These are phyloP conservation scores for Myriosclerotinia curreyana DNA, from an alignment of 2,329 filamentous ascomycete genomes.

Conservation along the genomic window DNA sequence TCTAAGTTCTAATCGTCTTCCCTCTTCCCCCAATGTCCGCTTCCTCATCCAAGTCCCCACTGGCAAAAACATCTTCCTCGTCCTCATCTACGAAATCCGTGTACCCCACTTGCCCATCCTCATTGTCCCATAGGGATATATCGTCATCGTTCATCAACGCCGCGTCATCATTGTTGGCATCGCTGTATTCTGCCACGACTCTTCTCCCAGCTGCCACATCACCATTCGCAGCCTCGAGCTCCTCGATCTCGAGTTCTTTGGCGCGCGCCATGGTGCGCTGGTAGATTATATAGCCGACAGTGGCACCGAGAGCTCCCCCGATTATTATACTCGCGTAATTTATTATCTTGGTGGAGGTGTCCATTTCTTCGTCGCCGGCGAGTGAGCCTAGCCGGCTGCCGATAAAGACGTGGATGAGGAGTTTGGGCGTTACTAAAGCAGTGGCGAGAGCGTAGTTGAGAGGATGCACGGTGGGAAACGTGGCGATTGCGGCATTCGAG, in stretches of 20 bases:
- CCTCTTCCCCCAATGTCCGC: conserved; percentile 18
- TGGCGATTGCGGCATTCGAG: conserved; percentile 90
- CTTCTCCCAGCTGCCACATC: conserved; percentile 17
- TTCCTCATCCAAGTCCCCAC: conserved; percentile 29
- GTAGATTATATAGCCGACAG: conserved; percentile 84
- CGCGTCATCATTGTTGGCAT: conserved; percentile 31
- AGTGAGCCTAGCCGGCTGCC: conserved; percentile 78
- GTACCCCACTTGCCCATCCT: conserved; percentile 29
- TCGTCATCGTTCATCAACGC: conserved; percentile 39
- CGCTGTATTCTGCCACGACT: conserved; percentile 28
- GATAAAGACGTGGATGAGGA: conserved; percentile 90
- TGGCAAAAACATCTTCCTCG: conserved; percentile 32
- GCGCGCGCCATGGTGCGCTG: conserved; percentile 62
- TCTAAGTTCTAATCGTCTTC: conserved; percentile 15
- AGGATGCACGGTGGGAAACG: conserved; percentile 82
- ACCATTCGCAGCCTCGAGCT: conserved; percentile 31
- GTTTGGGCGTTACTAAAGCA: conserved; percentile 75
- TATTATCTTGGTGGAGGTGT: conserved; percentile 69
- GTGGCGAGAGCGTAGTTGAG: conserved; percentile 77
- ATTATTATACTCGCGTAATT: conserved; percentile 80
- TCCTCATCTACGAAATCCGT: conserved; percentile 37
- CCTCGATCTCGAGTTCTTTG: conserved; percentile 49
- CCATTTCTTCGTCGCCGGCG: conserved; percentile 81
- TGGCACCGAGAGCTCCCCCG: conserved; percentile 67
- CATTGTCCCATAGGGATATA: conserved; percentile 39